A percentile compares a stretch with the other conserved stretches of the same genome.
Evolutionary conservation across 164 flowering plant genomes (phyloP).

Genomic region (Sedum album): DNA sequence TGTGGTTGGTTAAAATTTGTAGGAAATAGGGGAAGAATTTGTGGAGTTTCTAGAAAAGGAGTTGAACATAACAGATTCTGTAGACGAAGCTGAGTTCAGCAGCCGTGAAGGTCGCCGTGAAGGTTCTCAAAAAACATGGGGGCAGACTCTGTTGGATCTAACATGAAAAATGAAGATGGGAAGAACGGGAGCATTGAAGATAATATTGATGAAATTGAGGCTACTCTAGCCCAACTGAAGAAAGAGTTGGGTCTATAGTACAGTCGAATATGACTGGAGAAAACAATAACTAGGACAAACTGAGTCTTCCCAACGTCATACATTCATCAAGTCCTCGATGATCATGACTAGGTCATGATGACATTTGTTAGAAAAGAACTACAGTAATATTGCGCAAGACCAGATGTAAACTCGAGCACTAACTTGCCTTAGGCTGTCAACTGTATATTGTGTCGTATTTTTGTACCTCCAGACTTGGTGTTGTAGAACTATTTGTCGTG

Average conservation of each 20-base stretch:
- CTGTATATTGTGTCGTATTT: no score
- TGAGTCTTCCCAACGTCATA: no score
- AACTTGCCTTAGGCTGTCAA: no score
- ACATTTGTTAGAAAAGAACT: no score
- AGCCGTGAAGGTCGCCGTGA: slow-evolving; percentile 15
- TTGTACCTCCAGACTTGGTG: no score
- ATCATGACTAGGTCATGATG: no score
- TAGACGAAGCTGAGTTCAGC: slow-evolving; percentile 16
- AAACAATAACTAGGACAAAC: no score
- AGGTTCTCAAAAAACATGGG: slow-evolving; percentile 16
- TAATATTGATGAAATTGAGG: slow-evolving; percentile 77
- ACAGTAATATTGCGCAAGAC: no score
- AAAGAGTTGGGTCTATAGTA: slow-evolving; percentile 60
- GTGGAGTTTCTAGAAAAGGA: slow-evolving; percentile 95
- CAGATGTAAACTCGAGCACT: no score
- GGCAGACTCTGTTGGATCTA: slow-evolving; percentile 10
- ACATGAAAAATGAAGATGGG: slow-evolving; percentile 12
- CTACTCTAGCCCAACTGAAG: slow-evolving; percentile 70
- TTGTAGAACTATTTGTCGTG: no score
- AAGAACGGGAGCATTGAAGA: slow-evolving; percentile 50
- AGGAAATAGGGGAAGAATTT: slow-evolving; percentile 97
- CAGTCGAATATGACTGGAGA: neutral
- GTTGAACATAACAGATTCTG: slow-evolving; percentile 59
- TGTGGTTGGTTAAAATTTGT: neutral
- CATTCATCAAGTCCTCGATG: no score